phyloP scores from a whole-genome alignment of 2,329 filamentous ascomycete species.

The Colletotrichum sansevieriae region DNA sequence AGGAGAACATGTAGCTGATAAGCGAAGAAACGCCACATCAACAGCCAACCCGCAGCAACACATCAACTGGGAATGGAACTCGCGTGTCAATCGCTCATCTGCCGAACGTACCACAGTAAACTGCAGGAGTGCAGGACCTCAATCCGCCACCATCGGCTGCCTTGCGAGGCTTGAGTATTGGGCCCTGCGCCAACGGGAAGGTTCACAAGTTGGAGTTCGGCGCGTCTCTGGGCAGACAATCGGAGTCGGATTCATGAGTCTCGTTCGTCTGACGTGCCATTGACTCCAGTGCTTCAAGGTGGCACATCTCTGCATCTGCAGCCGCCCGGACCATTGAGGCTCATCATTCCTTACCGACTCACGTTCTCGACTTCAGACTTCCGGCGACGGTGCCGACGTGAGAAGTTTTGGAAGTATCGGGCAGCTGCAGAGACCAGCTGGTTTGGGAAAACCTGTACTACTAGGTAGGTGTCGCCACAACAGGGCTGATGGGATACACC shows the following conservation, averaged over 20 bases:
- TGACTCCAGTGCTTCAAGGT: slow-evolving; percentile 6
- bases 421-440: slow-evolving; percentile 20
- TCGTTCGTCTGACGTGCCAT: slow-evolving; percentile 33
- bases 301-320: slow-evolving; percentile 8
- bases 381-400: slow-evolving; percentile 22
- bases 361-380: slow-evolving; percentile 27
- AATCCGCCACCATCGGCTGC: background rate
- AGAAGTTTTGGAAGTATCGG: slow-evolving; percentile 27
- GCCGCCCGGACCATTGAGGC: slow-evolving; percentile 18
- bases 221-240: slow-evolving; percentile 3
- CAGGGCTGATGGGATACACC: slow-evolving; percentile 17
- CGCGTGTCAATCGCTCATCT: slow-evolving; percentile 8
- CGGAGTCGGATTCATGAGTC: slow-evolving; percentile 22
- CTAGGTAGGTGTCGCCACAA: background rate
- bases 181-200: background rate
- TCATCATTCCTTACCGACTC: slow-evolving; percentile 28
- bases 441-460: background rate
- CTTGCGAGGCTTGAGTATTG: background rate
- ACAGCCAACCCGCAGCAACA: background rate
- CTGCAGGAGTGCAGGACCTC: background rate
- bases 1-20: background rate
- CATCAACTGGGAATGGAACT: slow-evolving; percentile 16
- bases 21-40: background rate
- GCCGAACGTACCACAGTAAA: background rate
- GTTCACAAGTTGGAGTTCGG: slow-evolving; percentile 8